Evolutionary conservation across 2,329 filamentous ascomycete species (phyloP).

Genomic region (Diaporthe citri): DNA sequence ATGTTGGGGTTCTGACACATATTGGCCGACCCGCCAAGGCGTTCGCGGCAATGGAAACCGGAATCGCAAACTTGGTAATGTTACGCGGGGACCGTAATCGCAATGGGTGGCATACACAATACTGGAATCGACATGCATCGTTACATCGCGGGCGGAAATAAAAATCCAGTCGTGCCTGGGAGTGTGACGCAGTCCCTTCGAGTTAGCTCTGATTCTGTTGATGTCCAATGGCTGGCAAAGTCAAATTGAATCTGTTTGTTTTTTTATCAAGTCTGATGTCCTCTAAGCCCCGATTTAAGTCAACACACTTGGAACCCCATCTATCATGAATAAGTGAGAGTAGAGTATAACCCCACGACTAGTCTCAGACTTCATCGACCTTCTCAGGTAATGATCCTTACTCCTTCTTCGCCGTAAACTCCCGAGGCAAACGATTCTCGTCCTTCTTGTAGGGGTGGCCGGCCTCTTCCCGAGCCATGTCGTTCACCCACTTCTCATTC

Average conservation of each 20-base stretch:
- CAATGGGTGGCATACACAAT: neutral
- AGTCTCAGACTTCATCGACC: neutral
- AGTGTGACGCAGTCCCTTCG: neutral
- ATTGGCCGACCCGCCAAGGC: neutral
- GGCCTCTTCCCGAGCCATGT: constrained; percentile 77
- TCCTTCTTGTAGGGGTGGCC: constrained; percentile 67
- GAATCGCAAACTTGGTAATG: constrained; percentile 12
- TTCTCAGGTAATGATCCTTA: neutral
- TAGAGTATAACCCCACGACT: constrained; percentile 1
- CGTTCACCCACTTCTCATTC: constrained; percentile 77
- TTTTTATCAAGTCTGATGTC: neutral
- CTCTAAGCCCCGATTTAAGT: neutral
- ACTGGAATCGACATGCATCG: neutral
- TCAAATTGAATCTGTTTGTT: neutral
- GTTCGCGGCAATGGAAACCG: constrained; percentile 13
- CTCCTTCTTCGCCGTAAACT: constrained; percentile 53
- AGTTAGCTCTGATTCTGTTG: neutral
- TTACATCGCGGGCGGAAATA: constrained; percentile 16
- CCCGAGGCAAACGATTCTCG: constrained; percentile 72
- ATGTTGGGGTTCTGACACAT: constrained; percentile 31
- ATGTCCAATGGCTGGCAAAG: neutral
- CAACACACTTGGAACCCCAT: neutral
- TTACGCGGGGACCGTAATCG: neutral
- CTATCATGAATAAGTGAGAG: neutral
- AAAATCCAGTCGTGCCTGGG: constrained; percentile 1